These are phyloP conservation scores for Saccharomycopsis hybrid DNA, from an alignment of 1,139 yeast species.

Conservation along the genomic window DNA sequence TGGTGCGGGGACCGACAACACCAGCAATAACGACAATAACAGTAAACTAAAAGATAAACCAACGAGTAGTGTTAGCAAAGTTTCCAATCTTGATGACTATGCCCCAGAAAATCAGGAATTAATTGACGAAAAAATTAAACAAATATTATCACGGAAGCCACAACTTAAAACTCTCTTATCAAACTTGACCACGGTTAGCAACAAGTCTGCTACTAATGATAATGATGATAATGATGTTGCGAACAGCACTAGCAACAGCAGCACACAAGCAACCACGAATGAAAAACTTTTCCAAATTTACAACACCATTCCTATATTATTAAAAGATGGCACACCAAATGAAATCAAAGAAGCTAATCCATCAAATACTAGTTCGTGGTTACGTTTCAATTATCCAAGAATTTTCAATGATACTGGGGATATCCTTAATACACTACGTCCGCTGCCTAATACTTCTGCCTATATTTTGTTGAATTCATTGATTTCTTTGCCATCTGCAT, in stretches of 20 bases:
- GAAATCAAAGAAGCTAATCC: slow-evolving; percentile 9
- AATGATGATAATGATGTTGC: neutral
- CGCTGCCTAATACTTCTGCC: slow-evolving; percentile 12
- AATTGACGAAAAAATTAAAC: neutral
- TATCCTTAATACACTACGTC: slow-evolving; percentile 13
- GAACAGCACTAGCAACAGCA: neutral
- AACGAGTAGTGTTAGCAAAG: no score
- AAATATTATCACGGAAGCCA: neutral
- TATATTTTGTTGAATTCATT: slow-evolving; percentile 13
- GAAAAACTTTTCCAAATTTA: slow-evolving; percentile 7
- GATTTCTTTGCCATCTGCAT: neutral
- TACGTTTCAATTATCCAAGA: slow-evolving; percentile 11
- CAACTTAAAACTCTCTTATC: neutral
- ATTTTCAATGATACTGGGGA: slow-evolving; percentile 18
- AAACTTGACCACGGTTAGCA: neutral
- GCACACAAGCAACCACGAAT: no score
- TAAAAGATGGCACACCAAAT: neutral
- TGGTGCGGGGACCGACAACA: neutral
- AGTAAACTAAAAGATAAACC: no score
- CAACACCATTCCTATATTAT: slow-evolving; percentile 6
- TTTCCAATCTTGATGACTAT: no score
- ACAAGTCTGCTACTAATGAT: neutral
- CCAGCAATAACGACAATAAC: neutral
- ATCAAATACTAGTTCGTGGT: slow-evolving; percentile 12
- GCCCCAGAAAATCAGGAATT: no score